Evolutionary conservation across 1,139 yeast species (phyloP).

Genomic region (Torulaspora pretoriensis): DNA sequence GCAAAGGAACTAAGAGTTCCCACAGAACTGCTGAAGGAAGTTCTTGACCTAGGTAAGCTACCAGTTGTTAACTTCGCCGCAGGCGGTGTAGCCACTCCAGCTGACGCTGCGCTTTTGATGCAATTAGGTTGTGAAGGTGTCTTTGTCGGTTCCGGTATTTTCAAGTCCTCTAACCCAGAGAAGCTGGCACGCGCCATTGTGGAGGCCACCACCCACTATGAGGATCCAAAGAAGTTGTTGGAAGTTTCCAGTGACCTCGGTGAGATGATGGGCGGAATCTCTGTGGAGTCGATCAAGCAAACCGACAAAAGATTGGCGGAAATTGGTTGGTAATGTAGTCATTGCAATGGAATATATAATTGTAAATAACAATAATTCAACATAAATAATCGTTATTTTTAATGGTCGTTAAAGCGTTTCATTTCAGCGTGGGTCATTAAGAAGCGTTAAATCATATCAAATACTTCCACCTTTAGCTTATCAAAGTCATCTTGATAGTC

Average conservation of each 20-base stretch:
- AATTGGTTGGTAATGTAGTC: slow-evolving; percentile 26
- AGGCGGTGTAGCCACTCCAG: slow-evolving; percentile 87
- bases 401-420: slow-evolving; percentile 10
- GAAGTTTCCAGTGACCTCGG: slow-evolving; percentile 75
- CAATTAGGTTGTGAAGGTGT: slow-evolving; percentile 91
- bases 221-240: slow-evolving; percentile 60
- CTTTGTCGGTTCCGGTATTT: slow-evolving; percentile 87
- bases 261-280: slow-evolving; percentile 31
- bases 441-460: slow-evolving; percentile 16
- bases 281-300: slow-evolving; percentile 27
- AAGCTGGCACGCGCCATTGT: slow-evolving; percentile 77
- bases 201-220: slow-evolving; percentile 71
- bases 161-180: slow-evolving; percentile 62
- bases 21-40: slow-evolving; percentile 47
- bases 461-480: slow-evolving; percentile 19
- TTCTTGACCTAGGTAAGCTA: slow-evolving; percentile 56
- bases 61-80: slow-evolving; percentile 90
- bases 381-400: slow-evolving; percentile 3
- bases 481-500: slow-evolving; percentile 20
- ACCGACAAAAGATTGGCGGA: slow-evolving; percentile 27
- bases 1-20: slow-evolving; percentile 65
- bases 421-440: slow-evolving; percentile 2
- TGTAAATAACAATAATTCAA: not conserved
- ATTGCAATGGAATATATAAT: slow-evolving; percentile 10
- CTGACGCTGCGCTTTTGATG: slow-evolving; percentile 87